Conservation (phyloP, 140 eudicot species). For the Stevia rebaudiana region DNA sequence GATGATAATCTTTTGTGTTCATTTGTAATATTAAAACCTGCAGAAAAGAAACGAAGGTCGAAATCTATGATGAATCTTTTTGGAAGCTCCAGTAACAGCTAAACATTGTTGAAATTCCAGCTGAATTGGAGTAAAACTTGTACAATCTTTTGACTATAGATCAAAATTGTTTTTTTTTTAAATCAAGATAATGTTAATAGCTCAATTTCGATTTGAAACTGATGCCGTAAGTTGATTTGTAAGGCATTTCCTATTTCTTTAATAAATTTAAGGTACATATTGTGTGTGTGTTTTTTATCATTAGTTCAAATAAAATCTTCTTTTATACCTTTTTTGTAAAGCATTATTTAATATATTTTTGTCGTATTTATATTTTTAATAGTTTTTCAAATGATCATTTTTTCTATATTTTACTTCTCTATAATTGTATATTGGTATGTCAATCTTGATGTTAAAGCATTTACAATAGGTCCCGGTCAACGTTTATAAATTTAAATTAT, state of each 20-base stretch:
- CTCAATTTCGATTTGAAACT: background rate
- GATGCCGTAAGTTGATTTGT: background rate
- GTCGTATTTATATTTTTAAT: too few relatives aligned
- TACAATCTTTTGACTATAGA: background rate
- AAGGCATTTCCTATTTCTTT: background rate
- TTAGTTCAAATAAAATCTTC: background rate
- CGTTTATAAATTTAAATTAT: too few relatives aligned
- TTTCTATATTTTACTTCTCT: too few relatives aligned
- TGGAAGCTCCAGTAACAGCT: conserved; percentile 27
- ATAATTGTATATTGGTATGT: too few relatives aligned
- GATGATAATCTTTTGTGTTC: conserved; percentile 37
- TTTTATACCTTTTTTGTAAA: background rate
- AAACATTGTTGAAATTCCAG: background rate
- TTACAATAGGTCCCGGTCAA: too few relatives aligned
- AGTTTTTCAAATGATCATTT: too few relatives aligned
- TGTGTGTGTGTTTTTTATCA: background rate
- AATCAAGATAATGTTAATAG: conserved; percentile 1
- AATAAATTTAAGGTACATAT: background rate
- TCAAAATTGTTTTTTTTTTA: background rate
- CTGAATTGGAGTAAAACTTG: background rate
- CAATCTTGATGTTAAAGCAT: too few relatives aligned
- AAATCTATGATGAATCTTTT: conserved; percentile 36
- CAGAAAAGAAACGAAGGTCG: conserved; percentile 32
- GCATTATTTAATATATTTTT: background rate
- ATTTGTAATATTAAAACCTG: conserved; percentile 34